Conservation (phyloP, 106 monocot genomes). For the Alisma plantagoaquatica region DNA sequence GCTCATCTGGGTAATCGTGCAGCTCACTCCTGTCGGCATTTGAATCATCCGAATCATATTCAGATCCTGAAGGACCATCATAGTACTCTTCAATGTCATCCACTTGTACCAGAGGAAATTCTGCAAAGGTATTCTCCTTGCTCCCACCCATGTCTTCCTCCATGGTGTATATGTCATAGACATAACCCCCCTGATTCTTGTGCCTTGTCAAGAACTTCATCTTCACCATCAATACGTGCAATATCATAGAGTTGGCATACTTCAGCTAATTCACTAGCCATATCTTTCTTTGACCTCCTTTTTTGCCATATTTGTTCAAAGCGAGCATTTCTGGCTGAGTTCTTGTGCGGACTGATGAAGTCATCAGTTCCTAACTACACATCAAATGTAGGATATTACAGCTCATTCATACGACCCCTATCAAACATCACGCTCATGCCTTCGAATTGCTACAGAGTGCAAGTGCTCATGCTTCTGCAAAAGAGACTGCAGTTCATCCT, state of each 20-base stretch:
- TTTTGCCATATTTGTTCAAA: conserved; percentile 94
- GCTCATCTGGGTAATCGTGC: conserved; percentile 78
- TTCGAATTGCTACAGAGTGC: too few relatives aligned
- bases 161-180: conserved; percentile 72
- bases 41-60: conserved; percentile 76
- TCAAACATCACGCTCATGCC: too few relatives aligned
- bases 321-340: conserved; percentile 53
- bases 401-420: too few relatives aligned
- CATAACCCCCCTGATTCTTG: conserved; percentile 36
- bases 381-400: too few relatives aligned
- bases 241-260: conserved; percentile 74
- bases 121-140: conserved; percentile 9
- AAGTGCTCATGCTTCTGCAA: too few relatives aligned
- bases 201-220: conserved; percentile 13
- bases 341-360: too few relatives aligned
- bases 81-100: conserved; percentile 39
- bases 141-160: conserved; percentile 17
- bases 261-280: conserved; percentile 32
- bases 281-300: conserved; percentile 28
- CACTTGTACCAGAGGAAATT: conserved; percentile 43
- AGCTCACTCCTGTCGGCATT: conserved; percentile 66
- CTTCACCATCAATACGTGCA: conserved; percentile 39
- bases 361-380: too few relatives aligned
- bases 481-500: conserved; percentile 7
- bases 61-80: conserved; percentile 30